Conservation (phyloP, 164 flowering plant genomes). For the Chimonanthus praecox region DNA sequence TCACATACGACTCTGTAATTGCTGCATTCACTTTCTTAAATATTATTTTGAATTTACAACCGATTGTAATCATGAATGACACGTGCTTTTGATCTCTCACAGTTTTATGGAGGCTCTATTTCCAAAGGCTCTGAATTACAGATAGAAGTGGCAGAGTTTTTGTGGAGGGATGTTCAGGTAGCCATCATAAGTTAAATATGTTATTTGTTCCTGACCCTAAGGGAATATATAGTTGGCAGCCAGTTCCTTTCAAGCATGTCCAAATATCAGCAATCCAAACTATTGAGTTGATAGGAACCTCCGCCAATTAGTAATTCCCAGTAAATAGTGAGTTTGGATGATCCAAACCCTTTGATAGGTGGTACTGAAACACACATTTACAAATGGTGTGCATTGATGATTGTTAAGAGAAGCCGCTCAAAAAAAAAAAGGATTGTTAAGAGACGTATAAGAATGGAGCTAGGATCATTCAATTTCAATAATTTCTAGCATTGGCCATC, state of each 20-base stretch:
- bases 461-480: neutral
- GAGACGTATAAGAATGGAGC: neutral
- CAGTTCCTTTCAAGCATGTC: neutral
- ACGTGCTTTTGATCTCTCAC: neutral
- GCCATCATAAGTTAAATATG: neutral
- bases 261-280: neutral
- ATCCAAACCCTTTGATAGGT: neutral
- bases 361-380: neutral
- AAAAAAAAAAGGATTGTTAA: neutral
- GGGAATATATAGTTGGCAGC: neutral
- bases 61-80: neutral
- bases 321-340: neutral
- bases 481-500: neutral
- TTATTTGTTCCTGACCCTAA: neutral
- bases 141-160: conserved; percentile 86
- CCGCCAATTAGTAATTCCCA: neutral
- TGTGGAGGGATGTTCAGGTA: conserved; percentile 91
- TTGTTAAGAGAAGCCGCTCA: no score
- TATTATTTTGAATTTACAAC: no score
- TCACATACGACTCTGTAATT: no score
- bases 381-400: neutral
- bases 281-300: neutral
- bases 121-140: conserved; percentile 84
- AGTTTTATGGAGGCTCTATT: conserved; percentile 88
- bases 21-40: no score